Conservation (phyloP, 805 yeast genomes). For the Candida tibetensis region DNA sequence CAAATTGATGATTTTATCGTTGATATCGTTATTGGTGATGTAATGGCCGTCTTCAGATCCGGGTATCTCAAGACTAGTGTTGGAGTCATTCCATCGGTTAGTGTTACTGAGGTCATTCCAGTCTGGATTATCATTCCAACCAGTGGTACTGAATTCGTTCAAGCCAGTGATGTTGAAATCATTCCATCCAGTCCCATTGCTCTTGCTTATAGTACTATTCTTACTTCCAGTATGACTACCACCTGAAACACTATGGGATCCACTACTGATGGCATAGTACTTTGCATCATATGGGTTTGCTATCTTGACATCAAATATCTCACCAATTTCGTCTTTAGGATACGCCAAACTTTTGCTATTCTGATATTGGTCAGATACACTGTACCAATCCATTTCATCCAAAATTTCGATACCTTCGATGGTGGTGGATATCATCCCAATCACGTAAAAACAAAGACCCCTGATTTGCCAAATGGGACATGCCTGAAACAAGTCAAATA, state of each 20-base stretch:
- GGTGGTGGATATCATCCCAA: conserved; percentile 73
- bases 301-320: conserved; percentile 17
- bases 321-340: conserved; percentile 9
- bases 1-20: conserved; percentile 26
- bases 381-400: conserved; percentile 74
- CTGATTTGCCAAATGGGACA: conserved; percentile 54
- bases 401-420: conserved; percentile 79
- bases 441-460: conserved; percentile 73
- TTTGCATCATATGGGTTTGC: conserved; percentile 23
- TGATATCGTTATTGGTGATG: conserved; percentile 15
- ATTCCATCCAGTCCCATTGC: conserved; percentile 2
- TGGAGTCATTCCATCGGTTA: conserved; percentile 7
- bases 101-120: no score
- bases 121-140: no score
- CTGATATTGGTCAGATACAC: conserved; percentile 11
- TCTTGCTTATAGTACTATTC: no score
- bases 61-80: conserved; percentile 1
- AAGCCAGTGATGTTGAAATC: no score
- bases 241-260: neutral
- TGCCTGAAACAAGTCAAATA: conserved; percentile 40
- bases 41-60: conserved; percentile 5
- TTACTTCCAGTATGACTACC: neutral
- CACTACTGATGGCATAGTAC: conserved; percentile 25
- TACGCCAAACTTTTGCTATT: conserved; percentile 13
- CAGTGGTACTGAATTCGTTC: no score